Evolutionary conservation across 345 rosid genomes (phyloP).

Genomic region (Gossypium australe): DNA sequence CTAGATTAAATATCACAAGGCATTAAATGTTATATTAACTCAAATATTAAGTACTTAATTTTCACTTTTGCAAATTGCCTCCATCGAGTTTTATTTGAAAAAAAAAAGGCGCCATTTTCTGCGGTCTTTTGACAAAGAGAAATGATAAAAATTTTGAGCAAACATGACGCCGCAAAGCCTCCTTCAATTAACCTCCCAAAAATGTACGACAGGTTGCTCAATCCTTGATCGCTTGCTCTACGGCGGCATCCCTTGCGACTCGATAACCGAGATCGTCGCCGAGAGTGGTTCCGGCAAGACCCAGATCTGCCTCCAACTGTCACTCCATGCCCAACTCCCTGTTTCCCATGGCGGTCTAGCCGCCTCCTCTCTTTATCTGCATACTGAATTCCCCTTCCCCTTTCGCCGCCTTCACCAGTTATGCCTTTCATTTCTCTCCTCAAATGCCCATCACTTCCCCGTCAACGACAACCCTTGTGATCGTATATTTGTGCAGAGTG

Average conservation of each 20-base stretch:
- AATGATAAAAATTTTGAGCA: background rate
- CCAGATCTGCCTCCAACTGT: constrained; percentile 81
- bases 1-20: too few relatives aligned
- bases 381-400: constrained; percentile 76
- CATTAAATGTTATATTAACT: too few relatives aligned
- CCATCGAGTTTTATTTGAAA: background rate
- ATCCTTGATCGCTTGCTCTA: constrained; percentile 50
- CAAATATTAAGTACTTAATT: too few relatives aligned
- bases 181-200: constrained; percentile 26
- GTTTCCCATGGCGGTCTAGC: constrained; percentile 63
- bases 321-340: constrained; percentile 74
- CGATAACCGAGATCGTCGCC: constrained; percentile 74
- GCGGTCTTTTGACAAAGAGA: background rate
- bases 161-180: constrained; percentile 44
- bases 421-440: constrained; percentile 32
- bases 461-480: constrained; percentile 47
- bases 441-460: constrained; percentile 25
- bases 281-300: constrained; percentile 89
- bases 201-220: constrained; percentile 64
- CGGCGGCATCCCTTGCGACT: constrained; percentile 75
- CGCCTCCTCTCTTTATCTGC: constrained; percentile 69
- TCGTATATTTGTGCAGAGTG: constrained; percentile 46
- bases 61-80: background rate
- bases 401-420: constrained; percentile 71
- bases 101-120: background rate